Conservation (phyloP, 495 filamentous ascomycete genomes). For the Durotheca rogersii region DNA sequence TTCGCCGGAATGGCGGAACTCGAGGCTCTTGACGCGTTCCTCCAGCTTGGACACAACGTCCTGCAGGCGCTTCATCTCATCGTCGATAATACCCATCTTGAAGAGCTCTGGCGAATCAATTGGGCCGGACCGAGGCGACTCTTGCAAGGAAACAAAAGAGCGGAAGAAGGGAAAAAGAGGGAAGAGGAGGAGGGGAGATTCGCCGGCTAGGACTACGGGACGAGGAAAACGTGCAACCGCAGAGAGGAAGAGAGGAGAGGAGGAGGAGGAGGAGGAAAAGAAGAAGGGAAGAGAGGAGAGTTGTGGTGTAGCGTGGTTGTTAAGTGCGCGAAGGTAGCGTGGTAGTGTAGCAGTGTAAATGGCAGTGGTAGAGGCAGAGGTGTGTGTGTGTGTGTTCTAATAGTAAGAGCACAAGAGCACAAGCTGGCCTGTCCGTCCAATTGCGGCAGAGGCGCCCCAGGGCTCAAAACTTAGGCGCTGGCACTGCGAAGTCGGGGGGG, state of each 20-base stretch:
- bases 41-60: constrained; percentile 81
- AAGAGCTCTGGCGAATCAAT: constrained; percentile 33
- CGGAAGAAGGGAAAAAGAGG: constrained; percentile 8
- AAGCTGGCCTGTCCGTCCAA: background rate
- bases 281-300: constrained; percentile 17
- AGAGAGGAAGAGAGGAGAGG: constrained; percentile 20
- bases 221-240: constrained; percentile 15
- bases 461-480: background rate
- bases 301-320: constrained; percentile 3
- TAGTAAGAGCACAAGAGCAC: background rate
- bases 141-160: constrained; percentile 12
- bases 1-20: constrained; percentile 57
- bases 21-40: constrained; percentile 74
- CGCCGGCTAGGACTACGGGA: constrained; percentile 4
- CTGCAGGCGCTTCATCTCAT: constrained; percentile 74
- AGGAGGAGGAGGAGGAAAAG: constrained; percentile 17
- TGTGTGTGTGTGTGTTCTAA: background rate
- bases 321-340: constrained; percentile 18
- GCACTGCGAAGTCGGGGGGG: constrained; percentile 21
- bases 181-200: constrained; percentile 17
- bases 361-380: constrained; percentile 17
- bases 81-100: constrained; percentile 82
- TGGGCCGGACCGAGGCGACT: constrained; percentile 44
- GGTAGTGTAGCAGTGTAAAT: constrained; percentile 1
- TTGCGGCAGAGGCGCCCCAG: too few relatives aligned